Percentiles rank a stretch among this genome's conserved stretches.
Evolutionary conservation across 306 rosid genomes (phyloP).

Genomic region (Carpinus fangiana): DNA sequence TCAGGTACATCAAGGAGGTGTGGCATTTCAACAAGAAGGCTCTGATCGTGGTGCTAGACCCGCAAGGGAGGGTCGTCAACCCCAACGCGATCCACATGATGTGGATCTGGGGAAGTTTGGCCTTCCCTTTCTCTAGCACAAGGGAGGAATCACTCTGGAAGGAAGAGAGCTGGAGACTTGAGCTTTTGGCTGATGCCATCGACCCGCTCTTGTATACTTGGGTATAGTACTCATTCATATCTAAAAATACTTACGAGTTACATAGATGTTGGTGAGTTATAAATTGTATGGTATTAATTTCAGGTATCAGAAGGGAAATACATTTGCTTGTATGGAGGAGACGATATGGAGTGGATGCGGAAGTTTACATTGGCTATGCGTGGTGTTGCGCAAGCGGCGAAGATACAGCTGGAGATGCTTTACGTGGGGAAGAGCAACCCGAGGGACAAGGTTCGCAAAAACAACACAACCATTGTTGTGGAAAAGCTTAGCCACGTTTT

Average conservation of each 20-base stretch:
- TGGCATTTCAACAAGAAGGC: conserved; percentile 59
- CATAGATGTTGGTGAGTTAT: background rate
- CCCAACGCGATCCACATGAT: conserved; percentile 66
- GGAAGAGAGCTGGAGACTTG: conserved; percentile 52
- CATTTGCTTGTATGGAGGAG: conserved; percentile 73
- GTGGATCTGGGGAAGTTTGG: conserved; percentile 75
- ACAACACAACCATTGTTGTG: conserved; percentile 12
- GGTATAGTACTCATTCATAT: conserved; percentile 31
- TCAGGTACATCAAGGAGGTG: conserved; percentile 48
- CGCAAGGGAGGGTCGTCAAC: conserved; percentile 52
- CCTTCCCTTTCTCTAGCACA: conserved; percentile 54
- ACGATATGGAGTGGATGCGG: conserved; percentile 56
- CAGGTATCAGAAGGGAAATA: conserved; percentile 50
- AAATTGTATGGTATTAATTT: background rate
- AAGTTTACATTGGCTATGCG: conserved; percentile 38
- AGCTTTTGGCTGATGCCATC: conserved; percentile 47
- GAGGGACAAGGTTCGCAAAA: conserved; percentile 33
- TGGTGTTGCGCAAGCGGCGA: conserved; percentile 29
- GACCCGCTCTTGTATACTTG: conserved; percentile 35
- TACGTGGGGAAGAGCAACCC: conserved; percentile 63
- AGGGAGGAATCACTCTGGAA: conserved; percentile 61
- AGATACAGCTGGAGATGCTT: conserved; percentile 47
- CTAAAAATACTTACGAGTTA: no score
- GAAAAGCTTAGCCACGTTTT: conserved; percentile 42
- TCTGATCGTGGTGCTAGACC: conserved; percentile 56